Conservation (phyloP, 768 basidiomycete genomes). For the Dioszegia hungarica region DNA sequence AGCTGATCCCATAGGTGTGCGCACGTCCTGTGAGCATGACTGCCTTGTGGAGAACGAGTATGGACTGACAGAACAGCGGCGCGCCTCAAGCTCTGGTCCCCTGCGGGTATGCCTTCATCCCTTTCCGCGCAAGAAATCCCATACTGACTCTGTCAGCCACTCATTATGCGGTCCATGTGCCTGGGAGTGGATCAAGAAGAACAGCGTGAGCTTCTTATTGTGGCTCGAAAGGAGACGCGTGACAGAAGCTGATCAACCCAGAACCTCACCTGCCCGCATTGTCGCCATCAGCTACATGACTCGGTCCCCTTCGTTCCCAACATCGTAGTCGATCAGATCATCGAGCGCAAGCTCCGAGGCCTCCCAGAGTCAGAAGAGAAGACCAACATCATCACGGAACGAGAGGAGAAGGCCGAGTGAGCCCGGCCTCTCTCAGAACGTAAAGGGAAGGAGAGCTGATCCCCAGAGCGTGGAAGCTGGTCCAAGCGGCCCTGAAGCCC, state of each 20-base stretch:
- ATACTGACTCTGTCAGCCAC: constrained; percentile 18
- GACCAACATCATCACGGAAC: constrained; percentile 22
- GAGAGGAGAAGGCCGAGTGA: constrained; percentile 31
- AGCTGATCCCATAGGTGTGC: constrained; percentile 24
- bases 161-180: constrained; percentile 41
- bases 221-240: background rate
- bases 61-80: constrained; percentile 14
- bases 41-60: background rate
- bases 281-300: constrained; percentile 22
- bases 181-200: constrained; percentile 38
- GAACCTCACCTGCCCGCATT: constrained; percentile 38
- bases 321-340: constrained; percentile 41
- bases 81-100: constrained; percentile 35
- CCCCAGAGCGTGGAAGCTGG: constrained; percentile 27
- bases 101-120: too few relatives aligned
- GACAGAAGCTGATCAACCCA: too few relatives aligned
- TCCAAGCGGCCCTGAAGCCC: constrained; percentile 18
- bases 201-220: constrained; percentile 17
- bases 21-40: constrained; percentile 30
- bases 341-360: constrained; percentile 29
- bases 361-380: constrained; percentile 23
- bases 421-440: background rate
- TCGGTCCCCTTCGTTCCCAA: constrained; percentile 28
- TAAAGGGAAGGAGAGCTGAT: background rate
- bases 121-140: too few relatives aligned